Base-by-base conservation (phyloP, 441 rosid genomes). In the Metrosideros polymorpha region DNA sequence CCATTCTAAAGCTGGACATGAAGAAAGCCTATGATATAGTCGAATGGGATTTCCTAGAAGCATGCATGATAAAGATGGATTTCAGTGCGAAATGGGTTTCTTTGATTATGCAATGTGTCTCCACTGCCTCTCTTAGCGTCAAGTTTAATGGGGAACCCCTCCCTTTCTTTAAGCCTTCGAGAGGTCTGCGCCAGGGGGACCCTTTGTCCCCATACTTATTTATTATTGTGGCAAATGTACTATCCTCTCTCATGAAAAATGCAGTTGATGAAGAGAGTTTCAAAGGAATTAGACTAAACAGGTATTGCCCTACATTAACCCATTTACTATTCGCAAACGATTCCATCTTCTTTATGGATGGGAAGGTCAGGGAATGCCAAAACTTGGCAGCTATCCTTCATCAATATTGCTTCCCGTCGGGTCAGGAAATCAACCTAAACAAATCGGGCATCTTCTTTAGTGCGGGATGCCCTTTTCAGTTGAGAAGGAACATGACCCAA, bases 31-130 rank as follows among this genome's bases (percentile, higher is more conserved):
- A 55, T 55, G 29, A 55, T 55, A 25, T 13, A 55, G 59, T 55
- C 2, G 0, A 55, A 1, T 55, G 29, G 6, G 59, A 54, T 55
- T 55, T 0, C 59, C 29, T 55, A 55, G 1, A 55, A 24, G 13
- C 59, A 24, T 55, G 4, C 24, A 55, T 10, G 29, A 25, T 55
- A 10, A 54, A 54, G 56, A 53, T 19, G 9, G 56, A 9, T 19
- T 53, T 53, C 8, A 6, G 10, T 19, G 25, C 6, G 25, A 19
- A 19, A 55, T 25, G 59, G 30, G 61, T 56, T 25, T 25, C 29
- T 25, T 56, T 13, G 30, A 27, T 56, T 25, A 29, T 27, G 61
- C 61, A 56, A 25, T 56, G 0, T 56, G 7, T 27, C 30, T 25
- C 14, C 7, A 12, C 0, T 3, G 3, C 30, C 30, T 56, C 61